These are phyloP conservation scores for Fusarium sp. DNA, from an alignment of 2,329 filamentous ascomycete species.

Conservation along the genomic window DNA sequence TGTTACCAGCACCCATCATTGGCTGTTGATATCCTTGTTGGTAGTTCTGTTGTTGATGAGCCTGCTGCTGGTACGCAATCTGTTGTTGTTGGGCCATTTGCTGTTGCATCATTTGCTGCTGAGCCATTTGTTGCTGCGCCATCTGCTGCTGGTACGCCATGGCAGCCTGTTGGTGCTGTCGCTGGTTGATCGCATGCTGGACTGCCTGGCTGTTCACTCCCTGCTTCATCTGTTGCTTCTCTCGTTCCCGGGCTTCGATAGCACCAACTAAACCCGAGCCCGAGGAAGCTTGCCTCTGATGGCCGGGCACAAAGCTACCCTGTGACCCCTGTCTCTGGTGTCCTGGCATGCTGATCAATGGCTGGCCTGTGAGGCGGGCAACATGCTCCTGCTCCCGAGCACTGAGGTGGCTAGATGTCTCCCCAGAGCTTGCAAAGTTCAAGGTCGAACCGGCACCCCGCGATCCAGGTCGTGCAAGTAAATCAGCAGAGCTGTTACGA, in stretches of 20 bases:
- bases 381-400: constrained; percentile 90
- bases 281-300: constrained; percentile 61
- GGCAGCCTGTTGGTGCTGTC: constrained; percentile 34
- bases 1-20: constrained; percentile 43
- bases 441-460: constrained; percentile 67
- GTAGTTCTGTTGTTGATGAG: constrained; percentile 46
- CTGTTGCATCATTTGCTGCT: constrained; percentile 43
- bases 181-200: constrained; percentile 38
- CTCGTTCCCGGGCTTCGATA: constrained; percentile 82
- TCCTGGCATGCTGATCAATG: constrained; percentile 75
- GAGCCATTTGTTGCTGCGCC: constrained; percentile 57
- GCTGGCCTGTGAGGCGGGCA: constrained; percentile 82
- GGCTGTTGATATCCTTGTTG: constrained; percentile 42
- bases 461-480: constrained; percentile 67
- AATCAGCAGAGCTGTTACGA: constrained; percentile 57
- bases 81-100: constrained; percentile 48
- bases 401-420: constrained; percentile 71
- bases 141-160: constrained; percentile 58
- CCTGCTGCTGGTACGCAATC: constrained; percentile 62
- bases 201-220: constrained; percentile 63
- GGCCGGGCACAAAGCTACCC: constrained; percentile 67
- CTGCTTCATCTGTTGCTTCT: constrained; percentile 77
- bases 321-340: constrained; percentile 62
- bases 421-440: constrained; percentile 57
- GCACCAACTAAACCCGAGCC: constrained; percentile 78